Evolutionary conservation across 495 filamentous ascomycete genomes (phyloP), one percentile per base, ranked within the genome.

Genomic region (Xylaria acuta): DNA sequence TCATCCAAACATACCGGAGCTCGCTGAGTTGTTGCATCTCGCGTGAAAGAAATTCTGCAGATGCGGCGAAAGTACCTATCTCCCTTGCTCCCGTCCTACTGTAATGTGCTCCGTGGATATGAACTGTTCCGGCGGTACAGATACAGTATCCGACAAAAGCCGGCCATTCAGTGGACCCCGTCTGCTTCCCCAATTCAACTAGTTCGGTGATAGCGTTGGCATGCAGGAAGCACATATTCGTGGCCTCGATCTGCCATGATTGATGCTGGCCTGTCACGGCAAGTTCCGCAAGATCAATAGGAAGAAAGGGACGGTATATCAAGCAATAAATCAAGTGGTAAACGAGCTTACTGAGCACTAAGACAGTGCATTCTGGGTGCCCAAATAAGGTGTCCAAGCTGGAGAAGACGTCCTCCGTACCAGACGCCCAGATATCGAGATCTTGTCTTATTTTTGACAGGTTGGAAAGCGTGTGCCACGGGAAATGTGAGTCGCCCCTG

Each of bases 201-300:
- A 97, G 84, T 73, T 95, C 93, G 6, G 92, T 90, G 64, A 97
- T 94, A 1, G 93, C 92, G 79, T 95, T 97, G 11, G 93, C 92
- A 74, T 97, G 93, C 20, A 92, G 85, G 79, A 97, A 95, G 79
- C 93, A 95, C 64, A 94, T 86, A 71, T 94, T 94, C 1, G 93
- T 95, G 0, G 93, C 92, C 75, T 94, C 92, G 64, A 95, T 95
- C 79, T 95, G 93, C 93, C 93, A 97, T 43, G 92, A 94, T 77
- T 95, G 93, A 73, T 97, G 92, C 75, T 95, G 93, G 0, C 92
- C 92, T 0, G 89, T 90, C 25, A 92, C 92, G 45, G 92, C 87
- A 9, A 95, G 85, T 74, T 95, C 93, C 27, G 90, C 87, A 11
- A 95, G 84, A 81, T 95, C 92, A 51, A 97, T 92, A 2, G 93